Base-by-base conservation (phyloP, 441 rosid species). In the Mallotus japonicus region DNA sequence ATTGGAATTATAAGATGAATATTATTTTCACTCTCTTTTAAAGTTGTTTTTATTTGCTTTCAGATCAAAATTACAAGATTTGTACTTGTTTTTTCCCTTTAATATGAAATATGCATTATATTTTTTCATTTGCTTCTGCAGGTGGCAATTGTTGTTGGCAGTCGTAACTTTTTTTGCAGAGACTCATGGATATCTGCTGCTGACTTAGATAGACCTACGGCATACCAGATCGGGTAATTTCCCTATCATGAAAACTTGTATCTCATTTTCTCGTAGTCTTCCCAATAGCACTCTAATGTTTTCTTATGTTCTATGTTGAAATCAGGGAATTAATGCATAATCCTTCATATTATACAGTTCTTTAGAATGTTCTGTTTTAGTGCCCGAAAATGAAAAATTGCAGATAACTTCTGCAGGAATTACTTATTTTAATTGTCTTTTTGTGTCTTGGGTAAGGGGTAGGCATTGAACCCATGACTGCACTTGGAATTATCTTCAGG, bases 101-200 rank as follows among this genome's bases (percentile, higher is more conserved):
- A 1, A 9, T 44, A 44, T 44, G 49, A 44, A 44, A 44, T 44
- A 44, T 44, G 11, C 40, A 37, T 37, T 44, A 44, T 10, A 8
- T 44, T 44, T 44, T 44, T 44, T 44, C 49, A n/a, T 46, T 32
- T 64, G 16, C 40, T 46, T 51, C 56, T 50, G 13, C 82, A 93
- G 97, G 90, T 90, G 56, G 93, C 96, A 5, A 86, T 92, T 75
- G 95, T 90, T 73, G 87, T 92, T 82, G 97, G 97, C 70, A 89
- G 93, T 75, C 87, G 98, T 65, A 92, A 92, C 76, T 84, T 92
- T 73, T 91, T 92, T 75, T 87, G 93, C 74, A 89, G 96, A 66
- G 84, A 89, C 66, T 81, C 92, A 0, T 90, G 97, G 98, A 82
- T 92, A 42, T 81, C 88, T 69, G 86, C 94, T 55, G 88, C 90